Evolutionary conservation across 176 grass and related monocot genomes (phyloP).

Genomic region (Pharus latifolius): DNA sequence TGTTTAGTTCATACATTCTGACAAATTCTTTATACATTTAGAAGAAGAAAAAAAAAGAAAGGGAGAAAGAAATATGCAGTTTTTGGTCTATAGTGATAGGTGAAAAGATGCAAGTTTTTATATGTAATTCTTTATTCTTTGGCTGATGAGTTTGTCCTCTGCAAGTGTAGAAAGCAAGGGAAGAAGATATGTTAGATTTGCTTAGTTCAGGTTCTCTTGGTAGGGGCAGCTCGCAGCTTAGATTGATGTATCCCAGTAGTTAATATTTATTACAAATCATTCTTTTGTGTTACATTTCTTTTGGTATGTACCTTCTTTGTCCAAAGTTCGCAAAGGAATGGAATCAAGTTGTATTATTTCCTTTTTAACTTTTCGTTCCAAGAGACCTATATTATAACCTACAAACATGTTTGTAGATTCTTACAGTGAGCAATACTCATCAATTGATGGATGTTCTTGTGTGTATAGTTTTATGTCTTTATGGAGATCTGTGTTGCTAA

Average conservation of each 20-base stretch:
- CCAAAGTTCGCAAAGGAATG: neutral
- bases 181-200: slow-evolving; percentile 5
- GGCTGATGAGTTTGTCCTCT: slow-evolving; percentile 20
- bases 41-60: slow-evolving; percentile 11
- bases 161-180: slow-evolving; percentile 3
- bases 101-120: slow-evolving; percentile 16
- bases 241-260: neutral
- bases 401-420: no score
- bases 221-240: slow-evolving; percentile 13
- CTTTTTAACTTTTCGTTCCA: no score
- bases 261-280: neutral
- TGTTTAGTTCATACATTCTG: slow-evolving; percentile 31
- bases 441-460: no score
- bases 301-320: neutral
- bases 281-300: neutral
- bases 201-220: neutral
- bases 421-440: no score
- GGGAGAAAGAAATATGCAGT: slow-evolving; percentile 16
- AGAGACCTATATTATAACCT: no score
- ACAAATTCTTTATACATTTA: slow-evolving; percentile 40
- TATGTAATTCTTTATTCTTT: slow-evolving; percentile 45
- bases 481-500: no score
- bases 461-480: no score
- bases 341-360: neutral
- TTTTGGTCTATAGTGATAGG: slow-evolving; percentile 25